These are phyloP conservation scores for Neurospora hispaniola DNA, from an alignment of 495 filamentous ascomycete species.

Conservation along the genomic window DNA sequence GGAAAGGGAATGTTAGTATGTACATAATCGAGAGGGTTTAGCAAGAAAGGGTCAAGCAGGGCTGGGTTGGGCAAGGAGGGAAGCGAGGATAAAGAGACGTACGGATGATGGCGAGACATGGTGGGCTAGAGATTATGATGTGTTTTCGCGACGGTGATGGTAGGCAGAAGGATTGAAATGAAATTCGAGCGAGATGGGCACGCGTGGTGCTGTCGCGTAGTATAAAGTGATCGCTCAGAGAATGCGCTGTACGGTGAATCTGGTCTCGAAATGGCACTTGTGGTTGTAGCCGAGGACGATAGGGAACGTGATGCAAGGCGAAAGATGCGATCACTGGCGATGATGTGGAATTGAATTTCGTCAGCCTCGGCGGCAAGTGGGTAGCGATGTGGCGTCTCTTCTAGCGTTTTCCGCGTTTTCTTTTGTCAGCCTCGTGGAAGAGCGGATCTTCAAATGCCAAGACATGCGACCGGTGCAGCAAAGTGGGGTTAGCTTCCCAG, in stretches of 20 bases:
- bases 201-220: not conserved
- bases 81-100: constrained; percentile 4
- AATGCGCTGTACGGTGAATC: not conserved
- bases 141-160: not conserved
- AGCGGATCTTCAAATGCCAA: not conserved
- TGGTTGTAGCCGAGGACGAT: not conserved
- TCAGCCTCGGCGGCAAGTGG: not conserved
- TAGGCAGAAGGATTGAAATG: not conserved
- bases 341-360: not conserved
- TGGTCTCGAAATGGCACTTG: not conserved
- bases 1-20: constrained; percentile 10
- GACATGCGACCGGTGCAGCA: not conserved
- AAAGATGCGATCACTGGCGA: not conserved
- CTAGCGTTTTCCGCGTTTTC: not conserved
- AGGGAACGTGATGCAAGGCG: not conserved
- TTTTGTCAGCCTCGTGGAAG: not conserved
- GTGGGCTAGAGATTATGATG: not conserved
- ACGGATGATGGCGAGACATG: constrained; percentile 32
- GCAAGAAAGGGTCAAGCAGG: not conserved
- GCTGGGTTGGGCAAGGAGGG: not conserved
- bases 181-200: not conserved
- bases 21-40: not conserved
- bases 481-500: not conserved
- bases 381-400: not conserved
- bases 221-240: not conserved